Evolutionary conservation across 768 basidiomycete species (phyloP).

Genomic region (Termitomyces heimii): DNA sequence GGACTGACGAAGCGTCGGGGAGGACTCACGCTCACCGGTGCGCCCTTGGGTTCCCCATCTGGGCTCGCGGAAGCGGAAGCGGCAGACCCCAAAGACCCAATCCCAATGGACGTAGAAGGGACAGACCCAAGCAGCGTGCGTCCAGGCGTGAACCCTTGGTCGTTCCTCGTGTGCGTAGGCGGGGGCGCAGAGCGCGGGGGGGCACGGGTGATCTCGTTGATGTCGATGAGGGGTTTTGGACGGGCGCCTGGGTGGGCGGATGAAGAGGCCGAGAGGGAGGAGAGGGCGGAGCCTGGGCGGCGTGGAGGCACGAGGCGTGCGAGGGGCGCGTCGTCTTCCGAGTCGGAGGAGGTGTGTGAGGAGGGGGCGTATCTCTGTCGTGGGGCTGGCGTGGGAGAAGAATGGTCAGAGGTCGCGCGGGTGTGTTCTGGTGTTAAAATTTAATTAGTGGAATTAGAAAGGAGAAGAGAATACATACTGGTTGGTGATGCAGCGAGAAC

Average conservation of each 20-base stretch:
- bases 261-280: conserved; percentile 30
- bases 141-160: conserved; percentile 33
- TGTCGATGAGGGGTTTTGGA: conserved; percentile 47
- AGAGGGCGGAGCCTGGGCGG: conserved; percentile 61
- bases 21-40: conserved; percentile 14
- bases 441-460: too few relatives aligned
- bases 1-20: conserved; percentile 32
- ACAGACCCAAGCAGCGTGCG: conserved; percentile 20
- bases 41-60: not conserved
- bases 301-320: conserved; percentile 55
- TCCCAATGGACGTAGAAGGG: too few relatives aligned
- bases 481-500: conserved; percentile 16
- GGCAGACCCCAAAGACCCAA: not conserved
- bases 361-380: too few relatives aligned
- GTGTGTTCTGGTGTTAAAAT: too few relatives aligned
- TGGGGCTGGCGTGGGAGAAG: conserved; percentile 12
- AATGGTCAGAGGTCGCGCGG: conserved; percentile 21
- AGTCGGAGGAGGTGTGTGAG: conserved; percentile 14
- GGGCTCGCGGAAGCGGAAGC: not conserved
- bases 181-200: not conserved
- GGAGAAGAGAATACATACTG: conserved; percentile 3
- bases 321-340: conserved; percentile 57
- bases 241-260: conserved; percentile 1
- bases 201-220: conserved; percentile 32
- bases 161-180: conserved; percentile 9